Percentiles rank a stretch among this genome's conserved stretches.
phyloP scores from a whole-genome alignment of 768 basidiomycete genomes.

The Lactifluus volemus region DNA sequence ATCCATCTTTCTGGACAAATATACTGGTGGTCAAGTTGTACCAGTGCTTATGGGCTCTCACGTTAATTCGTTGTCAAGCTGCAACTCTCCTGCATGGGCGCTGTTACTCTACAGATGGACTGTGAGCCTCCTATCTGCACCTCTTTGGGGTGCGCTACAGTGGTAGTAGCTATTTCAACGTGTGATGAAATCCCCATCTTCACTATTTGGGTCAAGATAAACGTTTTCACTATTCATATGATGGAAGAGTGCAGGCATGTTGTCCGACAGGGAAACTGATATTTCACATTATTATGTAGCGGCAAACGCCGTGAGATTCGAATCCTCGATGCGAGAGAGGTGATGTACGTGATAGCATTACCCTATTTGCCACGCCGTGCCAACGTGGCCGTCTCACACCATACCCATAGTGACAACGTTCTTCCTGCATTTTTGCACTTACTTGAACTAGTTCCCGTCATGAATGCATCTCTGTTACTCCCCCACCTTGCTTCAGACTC shows the following conservation, averaged over 20 bases:
- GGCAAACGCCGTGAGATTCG: constrained; percentile 3
- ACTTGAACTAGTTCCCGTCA: constrained; percentile 7
- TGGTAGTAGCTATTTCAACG: background rate
- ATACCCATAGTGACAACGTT: constrained; percentile 8
- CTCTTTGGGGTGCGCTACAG: background rate
- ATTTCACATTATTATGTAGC: background rate
- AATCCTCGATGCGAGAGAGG: background rate
- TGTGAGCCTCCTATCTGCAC: background rate
- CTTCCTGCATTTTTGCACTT: constrained; percentile 8
- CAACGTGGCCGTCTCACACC: constrained; percentile 13
- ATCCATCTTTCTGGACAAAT: background rate
- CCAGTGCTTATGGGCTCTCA: background rate
- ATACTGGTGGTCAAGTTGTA: background rate
- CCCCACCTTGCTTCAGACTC: background rate
- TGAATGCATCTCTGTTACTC: background rate
- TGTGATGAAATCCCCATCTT: background rate
- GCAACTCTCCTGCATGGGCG: background rate
- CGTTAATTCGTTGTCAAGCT: background rate
- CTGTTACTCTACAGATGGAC: background rate
- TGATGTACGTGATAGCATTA: constrained; percentile 5
- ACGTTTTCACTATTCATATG: background rate
- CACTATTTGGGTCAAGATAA: background rate
- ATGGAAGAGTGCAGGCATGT: background rate
- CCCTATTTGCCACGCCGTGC: constrained; percentile 6
- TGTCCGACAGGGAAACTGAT: background rate